Evolutionary conservation across 2,329 filamentous ascomycete species (phyloP), one percentile per base, ranked within the genome.

Genomic region (Fusarium fracticaudum): DNA sequence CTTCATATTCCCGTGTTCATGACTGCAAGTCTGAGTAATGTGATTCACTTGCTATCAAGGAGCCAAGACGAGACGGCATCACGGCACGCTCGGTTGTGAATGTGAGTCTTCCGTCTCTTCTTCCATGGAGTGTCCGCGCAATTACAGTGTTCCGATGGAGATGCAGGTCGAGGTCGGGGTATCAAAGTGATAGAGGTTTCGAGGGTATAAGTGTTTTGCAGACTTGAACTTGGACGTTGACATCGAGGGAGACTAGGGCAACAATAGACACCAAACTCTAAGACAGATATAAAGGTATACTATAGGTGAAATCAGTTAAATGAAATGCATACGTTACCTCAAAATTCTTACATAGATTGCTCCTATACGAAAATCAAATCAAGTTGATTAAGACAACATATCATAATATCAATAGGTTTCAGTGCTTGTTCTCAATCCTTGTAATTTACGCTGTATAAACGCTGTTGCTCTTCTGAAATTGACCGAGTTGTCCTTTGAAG

Each of bases 81-180:
- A 20, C 31, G n/a, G 31, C 31, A 24, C 4, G 3, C 6, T 3
- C 1, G 17, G 2, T 5, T 53, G 12, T 24, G 12, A 35, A 11
- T 15, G 2, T 35, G n/a, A 51, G 17, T 24, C 31, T 8, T 15
- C n/a, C 4, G 17, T 4, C n/a, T 24, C 35, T 14, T 3, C 6
- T 35, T 24, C 4, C 17, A 10, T 18, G 6, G 6, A 33, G 5
- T 20, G 4, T 14, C 12, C 17, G 10, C 5, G 31, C 5, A 10
- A 8, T 10, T 20, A 8, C 1, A 18, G 15, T 14, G 5, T 24
- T 4, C 15, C 2, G 6, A 11, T 35, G 4, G 0, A 20, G 8
- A 24, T 4, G 14, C 14, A 24, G 17, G 12, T 33, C 8, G 8
- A 50, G 14, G 15, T 9, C 11, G 15, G 13, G 13, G 20, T 29